These are phyloP conservation scores for Ichthyophthirius multifiliis DNA, from an alignment of 169 alveolate genomes.

Conservation along the genomic window DNA sequence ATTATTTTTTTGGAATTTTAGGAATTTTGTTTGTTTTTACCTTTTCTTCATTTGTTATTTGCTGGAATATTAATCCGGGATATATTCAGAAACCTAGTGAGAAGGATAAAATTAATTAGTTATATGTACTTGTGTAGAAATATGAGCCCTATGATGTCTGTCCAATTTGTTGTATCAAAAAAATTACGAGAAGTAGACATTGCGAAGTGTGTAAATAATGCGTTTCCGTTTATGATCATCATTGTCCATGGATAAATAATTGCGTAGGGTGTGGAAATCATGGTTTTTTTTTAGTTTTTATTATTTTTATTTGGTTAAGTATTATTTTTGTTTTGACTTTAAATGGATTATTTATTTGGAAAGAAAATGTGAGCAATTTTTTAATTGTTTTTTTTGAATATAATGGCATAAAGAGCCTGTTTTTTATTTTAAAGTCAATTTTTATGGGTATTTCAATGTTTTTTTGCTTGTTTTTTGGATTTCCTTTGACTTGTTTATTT, in stretches of 20 bases:
- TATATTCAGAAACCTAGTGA: background rate
- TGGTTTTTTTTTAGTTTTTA: conserved; percentile 40
- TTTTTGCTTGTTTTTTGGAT: background rate
- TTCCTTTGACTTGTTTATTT: conserved; percentile 28
- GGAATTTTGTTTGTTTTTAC: background rate
- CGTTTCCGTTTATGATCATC: conserved; percentile 76
- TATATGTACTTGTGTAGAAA: background rate
- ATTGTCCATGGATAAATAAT: conserved; percentile 81
- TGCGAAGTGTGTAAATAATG: conserved; percentile 73
- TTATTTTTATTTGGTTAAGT: conserved; percentile 11
- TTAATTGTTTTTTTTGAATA: background rate
- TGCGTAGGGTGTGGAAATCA: conserved; percentile 77
- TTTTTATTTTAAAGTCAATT: background rate
- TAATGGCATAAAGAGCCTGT: background rate
- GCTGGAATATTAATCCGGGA: background rate
- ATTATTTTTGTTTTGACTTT: background rate
- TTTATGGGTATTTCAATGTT: background rate
- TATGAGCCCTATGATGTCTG: conserved; percentile 56
- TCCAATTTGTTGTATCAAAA: conserved; percentile 64
- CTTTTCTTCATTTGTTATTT: background rate
- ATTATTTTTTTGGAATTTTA: background rate
- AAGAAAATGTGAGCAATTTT: background rate
- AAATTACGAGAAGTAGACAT: conserved; percentile 67
- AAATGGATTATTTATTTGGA: background rate
- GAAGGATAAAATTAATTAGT: background rate